Base-by-base conservation (phyloP, 139 green algal genomes). In the Eudorina sp. region DNA sequence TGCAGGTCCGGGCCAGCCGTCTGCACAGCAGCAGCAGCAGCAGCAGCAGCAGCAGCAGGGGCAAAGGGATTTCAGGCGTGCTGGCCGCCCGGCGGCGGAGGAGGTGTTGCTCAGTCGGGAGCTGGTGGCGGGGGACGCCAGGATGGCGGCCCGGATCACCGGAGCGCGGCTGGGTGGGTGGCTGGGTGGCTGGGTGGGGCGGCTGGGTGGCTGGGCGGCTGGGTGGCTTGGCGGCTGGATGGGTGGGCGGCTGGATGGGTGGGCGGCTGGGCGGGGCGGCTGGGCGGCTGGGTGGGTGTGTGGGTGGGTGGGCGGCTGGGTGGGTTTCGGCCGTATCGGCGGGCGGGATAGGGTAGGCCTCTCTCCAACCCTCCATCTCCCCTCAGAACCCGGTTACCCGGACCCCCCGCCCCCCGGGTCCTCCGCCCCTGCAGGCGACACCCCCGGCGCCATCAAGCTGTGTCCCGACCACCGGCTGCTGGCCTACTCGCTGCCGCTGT, bases 401-500 rank as follows among this genome's bases (percentile, higher is more conserved):
- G n/a, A n/a, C n/a, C 51, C 66, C 36, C 66, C 31, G 66, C 34
- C 34, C 31, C 38, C 66, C 31, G 21, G 29, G n/a, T 25, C 66
- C 66, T 23, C 2, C 27, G 64, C 64, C 64, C 5, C 29, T 9
- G 0, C 73, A 75, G 78, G 88, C 9, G n/a, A 68, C 45, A 21
- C 48, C 1, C 16, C 90, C 40, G 60, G n/a, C 23, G 27, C 29
- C 11, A 16, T 94, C 41, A 92, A 92, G 89, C 55, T 92, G 41
- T 90, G 82, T n/a, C 84, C 72, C 23, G 51, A 75, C 66, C 89
- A 92, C 25, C 64, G 53, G 11, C 79, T 94, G 72, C 80, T 92
- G 66, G 89, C 89, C 16, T 92, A 92, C 58, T 78, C 87, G 31
- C 40, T 94, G 60, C 74, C 68, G 55, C 3, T 87, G 25, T 2